A percentile compares a stretch with the other conserved stretches of the same genome.
phyloP scores from a whole-genome alignment of 257 asterid species.

The Catharanthus roseus region DNA sequence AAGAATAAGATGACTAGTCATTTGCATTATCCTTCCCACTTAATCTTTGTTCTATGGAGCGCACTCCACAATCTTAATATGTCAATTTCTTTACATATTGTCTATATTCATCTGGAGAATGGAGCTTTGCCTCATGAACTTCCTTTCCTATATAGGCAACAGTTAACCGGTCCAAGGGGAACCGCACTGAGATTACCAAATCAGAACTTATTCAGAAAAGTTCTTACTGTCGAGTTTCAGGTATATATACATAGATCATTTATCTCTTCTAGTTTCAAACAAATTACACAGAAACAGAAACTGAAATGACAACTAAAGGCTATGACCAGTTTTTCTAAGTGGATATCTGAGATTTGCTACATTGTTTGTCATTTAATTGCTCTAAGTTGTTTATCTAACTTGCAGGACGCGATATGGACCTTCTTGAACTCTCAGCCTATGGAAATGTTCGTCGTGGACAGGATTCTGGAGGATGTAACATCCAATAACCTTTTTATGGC shows the following conservation, averaged over 20 bases:
- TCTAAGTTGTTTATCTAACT: background rate
- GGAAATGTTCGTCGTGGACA: constrained; percentile 71
- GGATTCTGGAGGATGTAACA: constrained; percentile 79
- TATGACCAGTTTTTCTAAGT: background rate
- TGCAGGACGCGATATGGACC: constrained; percentile 95
- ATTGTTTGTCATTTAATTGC: background rate
- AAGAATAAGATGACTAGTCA: background rate
- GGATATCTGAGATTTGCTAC: background rate
- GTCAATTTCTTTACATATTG: background rate
- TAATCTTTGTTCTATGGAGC: background rate
- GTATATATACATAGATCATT: constrained; percentile 29
- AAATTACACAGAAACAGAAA: background rate
- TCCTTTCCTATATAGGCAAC: constrained; percentile 52
- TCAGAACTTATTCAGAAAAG: constrained; percentile 83
- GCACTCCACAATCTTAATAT: background rate
- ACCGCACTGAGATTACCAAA: constrained; percentile 73
- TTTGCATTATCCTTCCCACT: background rate
- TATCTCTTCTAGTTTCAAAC: background rate
- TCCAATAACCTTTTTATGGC: constrained; percentile 35
- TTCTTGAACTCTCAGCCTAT: constrained; percentile 82
- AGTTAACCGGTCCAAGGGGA: constrained; percentile 89
- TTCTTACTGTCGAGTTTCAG: constrained; percentile 83
- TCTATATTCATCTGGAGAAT: background rate
- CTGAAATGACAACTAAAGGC: no score
- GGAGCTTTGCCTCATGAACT: constrained; percentile 2